Conservation (phyloP, 208 protist species). For the Angomonas ambiguus region DNA sequence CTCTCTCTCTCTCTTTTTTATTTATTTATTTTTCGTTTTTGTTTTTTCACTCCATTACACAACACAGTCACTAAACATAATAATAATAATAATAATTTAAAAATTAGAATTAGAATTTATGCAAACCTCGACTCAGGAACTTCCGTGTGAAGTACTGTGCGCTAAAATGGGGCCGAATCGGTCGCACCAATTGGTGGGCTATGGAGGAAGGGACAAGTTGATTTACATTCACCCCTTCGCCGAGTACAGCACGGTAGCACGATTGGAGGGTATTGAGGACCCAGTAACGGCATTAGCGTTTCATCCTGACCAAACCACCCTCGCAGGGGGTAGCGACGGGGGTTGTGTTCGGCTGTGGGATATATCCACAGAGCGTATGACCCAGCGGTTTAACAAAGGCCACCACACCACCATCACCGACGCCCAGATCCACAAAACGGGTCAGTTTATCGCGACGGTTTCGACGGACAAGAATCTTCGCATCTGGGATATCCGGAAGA, state of each 20-base stretch:
- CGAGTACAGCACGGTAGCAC: constrained; percentile 38
- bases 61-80: constrained; percentile 3
- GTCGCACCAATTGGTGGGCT: constrained; percentile 54
- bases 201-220: constrained; percentile 52
- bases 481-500: constrained; percentile 86
- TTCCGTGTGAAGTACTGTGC: constrained; percentile 61
- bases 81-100: constrained; percentile 8
- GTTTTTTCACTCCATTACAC: constrained; percentile 1
- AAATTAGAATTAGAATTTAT: not conserved
- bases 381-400: constrained; percentile 52
- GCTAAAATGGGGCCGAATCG: constrained; percentile 50
- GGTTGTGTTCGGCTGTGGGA: constrained; percentile 70
- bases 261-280: constrained; percentile 44
- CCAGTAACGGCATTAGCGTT: constrained; percentile 65
- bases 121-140: constrained; percentile 27
- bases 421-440: constrained; percentile 52
- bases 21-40: not conserved
- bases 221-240: constrained; percentile 68
- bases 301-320: constrained; percentile 40
- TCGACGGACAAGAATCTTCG: constrained; percentile 72
- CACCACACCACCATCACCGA: constrained; percentile 66
- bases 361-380: constrained; percentile 44
- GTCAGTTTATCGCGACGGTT: constrained; percentile 62
- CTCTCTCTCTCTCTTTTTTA: constrained; percentile 6
- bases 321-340: constrained; percentile 56